phyloP scores from a whole-genome alignment of 2,329 filamentous ascomycete genomes.

The Diaporthe velutina region DNA sequence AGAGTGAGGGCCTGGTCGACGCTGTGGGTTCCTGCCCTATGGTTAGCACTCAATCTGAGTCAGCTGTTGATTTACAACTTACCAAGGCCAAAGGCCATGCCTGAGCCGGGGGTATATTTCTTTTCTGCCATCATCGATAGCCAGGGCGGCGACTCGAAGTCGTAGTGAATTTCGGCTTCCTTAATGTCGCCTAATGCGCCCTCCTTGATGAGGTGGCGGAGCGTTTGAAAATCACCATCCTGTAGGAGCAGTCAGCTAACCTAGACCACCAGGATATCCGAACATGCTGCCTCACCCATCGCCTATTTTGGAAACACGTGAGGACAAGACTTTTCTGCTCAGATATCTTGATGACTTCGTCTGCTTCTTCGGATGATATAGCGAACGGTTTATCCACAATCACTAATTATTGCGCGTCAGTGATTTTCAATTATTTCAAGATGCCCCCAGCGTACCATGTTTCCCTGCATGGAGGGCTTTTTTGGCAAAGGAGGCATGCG shows the following conservation, averaged over 20 bases:
- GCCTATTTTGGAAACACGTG: constrained; percentile 14
- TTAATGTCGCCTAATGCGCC: constrained; percentile 70
- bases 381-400: constrained; percentile 10
- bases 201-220: constrained; percentile 66
- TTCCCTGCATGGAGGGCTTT: constrained; percentile 56
- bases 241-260: constrained; percentile 36
- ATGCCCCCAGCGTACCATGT: not conserved
- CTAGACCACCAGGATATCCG: not conserved
- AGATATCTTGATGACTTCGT: constrained; percentile 4
- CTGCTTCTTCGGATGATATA: constrained; percentile 3
- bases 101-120: constrained; percentile 50
- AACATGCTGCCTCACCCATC: not conserved
- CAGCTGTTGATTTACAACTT: not conserved
- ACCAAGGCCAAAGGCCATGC: constrained; percentile 13
- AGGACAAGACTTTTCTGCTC: not conserved
- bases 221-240: constrained; percentile 74
- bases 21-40: constrained; percentile 65
- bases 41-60: not conserved
- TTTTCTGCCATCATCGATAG: constrained; percentile 48
- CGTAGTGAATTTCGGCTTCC: constrained; percentile 77
- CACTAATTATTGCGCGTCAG: not conserved
- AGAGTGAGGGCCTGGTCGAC: constrained; percentile 71
- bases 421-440: not conserved
- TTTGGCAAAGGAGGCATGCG: constrained; percentile 68
- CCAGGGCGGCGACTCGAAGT: constrained; percentile 62